Percentiles rank a stretch among this genome's conserved stretches.
Conservation (phyloP, 176 grass and related monocot genomes). For the Saccharum officinarum region DNA sequence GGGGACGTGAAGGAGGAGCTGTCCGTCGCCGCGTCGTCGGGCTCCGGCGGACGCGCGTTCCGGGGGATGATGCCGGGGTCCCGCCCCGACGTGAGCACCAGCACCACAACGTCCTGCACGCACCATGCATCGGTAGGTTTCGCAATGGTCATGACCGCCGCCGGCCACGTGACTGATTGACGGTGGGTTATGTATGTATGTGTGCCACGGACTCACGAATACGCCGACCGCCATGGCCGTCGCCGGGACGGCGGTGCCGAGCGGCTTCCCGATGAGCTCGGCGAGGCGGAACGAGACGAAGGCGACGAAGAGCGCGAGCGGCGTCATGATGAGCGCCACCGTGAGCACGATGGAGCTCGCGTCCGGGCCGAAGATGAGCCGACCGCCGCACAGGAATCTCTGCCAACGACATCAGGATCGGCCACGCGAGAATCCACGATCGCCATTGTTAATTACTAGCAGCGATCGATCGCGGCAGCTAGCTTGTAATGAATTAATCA, state of each 20-base stretch:
- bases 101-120: conserved; percentile 65
- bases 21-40: conserved; percentile 29
- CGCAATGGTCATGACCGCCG: background rate
- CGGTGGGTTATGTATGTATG: no score
- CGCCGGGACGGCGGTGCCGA: conserved; percentile 56
- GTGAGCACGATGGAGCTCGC: conserved; percentile 78
- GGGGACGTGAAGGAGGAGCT: conserved; percentile 6
- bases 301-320: conserved; percentile 59
- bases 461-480: background rate
- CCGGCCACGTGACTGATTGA: no score
- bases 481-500: background rate
- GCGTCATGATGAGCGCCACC: conserved; percentile 69
- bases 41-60: conserved; percentile 66
- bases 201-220: conserved; percentile 58
- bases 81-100: conserved; percentile 77
- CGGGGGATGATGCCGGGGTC: conserved; percentile 91
- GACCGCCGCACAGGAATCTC: conserved; percentile 75
- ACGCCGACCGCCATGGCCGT: conserved; percentile 61
- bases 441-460: background rate
- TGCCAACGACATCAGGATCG: conserved; percentile 5
- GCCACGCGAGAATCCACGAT: background rate
- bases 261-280: conserved; percentile 48
- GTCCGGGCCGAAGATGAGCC: conserved; percentile 93
- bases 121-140: background rate
- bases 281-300: conserved; percentile 68